These are phyloP conservation scores for Xanthoconium purpureum DNA, from an alignment of 768 basidiomycete genomes.

Conservation along the genomic window DNA sequence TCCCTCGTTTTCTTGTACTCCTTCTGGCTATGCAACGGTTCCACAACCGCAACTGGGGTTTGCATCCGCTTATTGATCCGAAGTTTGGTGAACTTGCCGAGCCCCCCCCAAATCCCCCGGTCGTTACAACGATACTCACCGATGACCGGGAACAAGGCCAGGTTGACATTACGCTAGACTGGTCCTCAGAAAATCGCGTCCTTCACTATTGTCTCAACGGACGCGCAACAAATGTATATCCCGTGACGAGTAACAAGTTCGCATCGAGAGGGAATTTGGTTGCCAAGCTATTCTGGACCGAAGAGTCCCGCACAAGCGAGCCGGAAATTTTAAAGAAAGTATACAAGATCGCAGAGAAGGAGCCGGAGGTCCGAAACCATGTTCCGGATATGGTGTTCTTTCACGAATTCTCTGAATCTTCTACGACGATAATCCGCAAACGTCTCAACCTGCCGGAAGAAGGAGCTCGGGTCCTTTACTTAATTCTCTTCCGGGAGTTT, in stretches of 20 bases:
- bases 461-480: neutral
- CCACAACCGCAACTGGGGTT: neutral
- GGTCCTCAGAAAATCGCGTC: neutral
- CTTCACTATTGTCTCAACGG: neutral
- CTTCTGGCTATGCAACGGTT: no score
- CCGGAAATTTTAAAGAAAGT: neutral
- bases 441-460: neutral
- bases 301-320: neutral
- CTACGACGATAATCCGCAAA: neutral
- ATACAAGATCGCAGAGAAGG: neutral
- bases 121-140: no score
- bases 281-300: neutral
- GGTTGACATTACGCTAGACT: neutral
- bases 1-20: no score
- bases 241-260: neutral
- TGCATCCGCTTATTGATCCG: neutral
- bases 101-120: neutral
- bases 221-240: neutral
- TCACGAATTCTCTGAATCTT: neutral
- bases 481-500: slow-evolving; percentile 1
- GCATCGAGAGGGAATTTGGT: neutral
- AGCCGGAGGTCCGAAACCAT: neutral
- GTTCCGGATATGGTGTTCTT: neutral
- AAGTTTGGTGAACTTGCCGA: neutral
- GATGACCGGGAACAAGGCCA: neutral